Conservation (phyloP, 139 green algal genomes). For the Ettlia oleoabundans region DNA sequence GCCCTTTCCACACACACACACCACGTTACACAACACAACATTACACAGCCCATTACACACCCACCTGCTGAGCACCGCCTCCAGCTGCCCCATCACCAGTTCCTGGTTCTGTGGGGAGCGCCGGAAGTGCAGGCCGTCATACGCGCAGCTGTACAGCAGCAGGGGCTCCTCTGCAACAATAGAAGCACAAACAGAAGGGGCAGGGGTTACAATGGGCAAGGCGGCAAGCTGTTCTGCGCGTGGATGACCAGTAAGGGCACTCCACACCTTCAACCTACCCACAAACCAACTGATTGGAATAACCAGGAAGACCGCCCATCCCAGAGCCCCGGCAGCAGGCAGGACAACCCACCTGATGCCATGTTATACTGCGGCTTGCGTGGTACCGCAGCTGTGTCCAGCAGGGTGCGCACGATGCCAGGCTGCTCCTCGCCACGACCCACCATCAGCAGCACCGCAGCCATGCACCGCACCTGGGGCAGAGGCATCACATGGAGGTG, state of each 20-base stretch:
- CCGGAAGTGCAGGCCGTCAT: constrained; percentile 43
- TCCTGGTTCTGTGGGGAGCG: constrained; percentile 12
- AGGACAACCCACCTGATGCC: constrained; percentile 18
- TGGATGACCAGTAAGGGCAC: neutral
- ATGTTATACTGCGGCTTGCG: constrained; percentile 75
- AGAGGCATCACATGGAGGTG: too few species aligned
- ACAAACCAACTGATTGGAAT: neutral
- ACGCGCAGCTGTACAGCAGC: constrained; percentile 76
- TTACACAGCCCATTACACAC: neutral
- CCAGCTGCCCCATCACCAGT: constrained; percentile 21
- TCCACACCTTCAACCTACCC: neutral
- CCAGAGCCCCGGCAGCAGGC: neutral
- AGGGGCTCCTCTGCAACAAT: constrained; percentile 70
- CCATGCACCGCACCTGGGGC: constrained; percentile 94
- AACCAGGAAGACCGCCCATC: neutral
- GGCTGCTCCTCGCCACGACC: constrained; percentile 81
- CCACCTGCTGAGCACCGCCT: constrained; percentile 35
- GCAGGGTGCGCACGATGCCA: constrained; percentile 68
- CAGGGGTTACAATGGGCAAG: neutral
- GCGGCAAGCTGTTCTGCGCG: neutral
- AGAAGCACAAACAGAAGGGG: neutral
- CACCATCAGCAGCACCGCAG: constrained; percentile 91
- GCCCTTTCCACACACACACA: too few species aligned
- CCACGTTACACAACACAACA: neutral
- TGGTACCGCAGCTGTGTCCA: constrained; percentile 70